A percentile compares a stretch with the other conserved stretches of the same genome.
phyloP scores from a whole-genome alignment of 306 rosid species.

The Hippophae gyantsensis region DNA sequence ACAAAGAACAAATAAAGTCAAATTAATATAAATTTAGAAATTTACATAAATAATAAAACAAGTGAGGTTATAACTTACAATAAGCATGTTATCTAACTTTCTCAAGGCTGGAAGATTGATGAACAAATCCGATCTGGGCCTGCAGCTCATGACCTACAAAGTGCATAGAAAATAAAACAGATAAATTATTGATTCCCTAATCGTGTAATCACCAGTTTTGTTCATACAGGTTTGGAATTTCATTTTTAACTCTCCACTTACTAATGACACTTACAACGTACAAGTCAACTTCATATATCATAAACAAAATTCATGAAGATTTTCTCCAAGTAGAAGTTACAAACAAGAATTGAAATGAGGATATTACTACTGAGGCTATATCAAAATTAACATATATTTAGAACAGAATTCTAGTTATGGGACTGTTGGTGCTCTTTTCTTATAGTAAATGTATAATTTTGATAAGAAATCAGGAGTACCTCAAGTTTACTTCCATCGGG shows the following conservation, averaged over 20 bases:
- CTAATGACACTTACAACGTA: no score
- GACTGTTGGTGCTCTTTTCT: background rate
- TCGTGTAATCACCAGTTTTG: background rate
- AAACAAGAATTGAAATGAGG: no score
- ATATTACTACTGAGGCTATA: no score
- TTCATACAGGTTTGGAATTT: background rate
- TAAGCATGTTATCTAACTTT: slow-evolving; percentile 47
- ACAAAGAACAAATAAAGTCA: slow-evolving; percentile 1
- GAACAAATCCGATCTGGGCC: slow-evolving; percentile 45
- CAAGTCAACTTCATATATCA: no score
- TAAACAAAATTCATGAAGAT: no score
- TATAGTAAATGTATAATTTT: background rate
- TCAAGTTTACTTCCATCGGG: slow-evolving; percentile 46
- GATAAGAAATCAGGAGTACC: slow-evolving; percentile 16
- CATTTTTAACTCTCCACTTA: no score
- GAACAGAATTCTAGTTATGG: background rate
- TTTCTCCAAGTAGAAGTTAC: no score
- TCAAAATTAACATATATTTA: background rate
- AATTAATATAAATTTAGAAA: background rate
- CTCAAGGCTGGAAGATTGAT: slow-evolving; percentile 47
- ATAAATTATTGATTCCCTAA: background rate
- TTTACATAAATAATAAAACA: background rate
- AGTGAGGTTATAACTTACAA: slow-evolving; percentile 23
- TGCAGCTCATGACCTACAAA: slow-evolving; percentile 52
- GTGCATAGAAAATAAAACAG: slow-evolving; percentile 5